Base-by-base conservation (phyloP, 805 yeast species). In the Pichia manshurica region DNA sequence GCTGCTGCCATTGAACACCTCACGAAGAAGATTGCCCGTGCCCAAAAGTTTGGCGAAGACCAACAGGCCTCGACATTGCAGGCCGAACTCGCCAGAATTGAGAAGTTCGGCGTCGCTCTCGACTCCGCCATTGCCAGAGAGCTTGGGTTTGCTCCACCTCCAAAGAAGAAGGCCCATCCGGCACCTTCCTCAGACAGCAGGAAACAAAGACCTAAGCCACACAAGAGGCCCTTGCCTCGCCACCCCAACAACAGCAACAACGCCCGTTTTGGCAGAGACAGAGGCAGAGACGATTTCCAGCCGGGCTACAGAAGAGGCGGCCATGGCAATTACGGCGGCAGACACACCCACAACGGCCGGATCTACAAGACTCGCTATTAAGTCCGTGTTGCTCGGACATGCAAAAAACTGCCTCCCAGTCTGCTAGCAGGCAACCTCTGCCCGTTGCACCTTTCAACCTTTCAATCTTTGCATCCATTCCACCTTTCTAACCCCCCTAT, bases 21-120 rank as follows among this genome's bases (percentile, higher is more conserved):
- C 56, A 75, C 72, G 49, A 79, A 79, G 58, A 84, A 84, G 61
- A 73, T 88, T 47, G 71, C 70, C 43, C 77, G 97, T 58, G 84
- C 89, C 16, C 78, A 78, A 60, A 86, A 87, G 63, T 90, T 89
- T 57, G 93, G 91, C 20, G 76, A 73, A 52, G 88, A 82, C 45
- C 67, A 68, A 13, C 62, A 58, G 28, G 68, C 67, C 19, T 75
- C 77, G 22, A 71, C 71, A 34, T 77, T 84, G 42, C 78, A 78
- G 59, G 79, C 77, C 52, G 82, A 78, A 51, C 69, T 88, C 56
- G 73, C 72, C 33, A 78, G 96, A 61, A 79, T 89, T 53, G 82
- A 83, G 62, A 88, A 87, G 69, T 90, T 88, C 61, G 98, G 97
- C 25, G 78, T 87, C 43, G 84, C 81, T 52, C 62, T 73, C 32